A percentile compares a stretch with the other conserved stretches of the same genome.
Conservation (phyloP, 2,329 filamentous ascomycete genomes). For the Fonsecaea nubica region DNA sequence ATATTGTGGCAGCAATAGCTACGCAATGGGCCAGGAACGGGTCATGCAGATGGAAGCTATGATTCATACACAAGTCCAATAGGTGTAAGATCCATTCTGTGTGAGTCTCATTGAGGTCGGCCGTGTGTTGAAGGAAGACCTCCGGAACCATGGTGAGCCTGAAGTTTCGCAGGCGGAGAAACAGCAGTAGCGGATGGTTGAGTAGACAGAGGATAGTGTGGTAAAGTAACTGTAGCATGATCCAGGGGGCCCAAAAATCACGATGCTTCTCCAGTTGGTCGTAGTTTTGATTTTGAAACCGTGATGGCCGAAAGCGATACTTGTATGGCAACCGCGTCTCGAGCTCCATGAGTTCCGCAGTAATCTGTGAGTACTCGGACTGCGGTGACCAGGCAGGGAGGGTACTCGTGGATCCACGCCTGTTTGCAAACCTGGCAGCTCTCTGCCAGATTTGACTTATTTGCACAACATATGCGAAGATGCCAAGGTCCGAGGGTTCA, state of each 20-base stretch:
- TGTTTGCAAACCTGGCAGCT: constrained; percentile 56
- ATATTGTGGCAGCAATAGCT: constrained; percentile 61
- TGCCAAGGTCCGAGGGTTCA: constrained; percentile 43
- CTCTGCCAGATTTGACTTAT: constrained; percentile 58
- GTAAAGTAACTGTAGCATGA: constrained; percentile 61
- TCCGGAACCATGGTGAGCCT: constrained; percentile 58
- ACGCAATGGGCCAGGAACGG: constrained; percentile 59
- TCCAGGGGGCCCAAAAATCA: constrained; percentile 62
- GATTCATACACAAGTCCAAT: constrained; percentile 55
- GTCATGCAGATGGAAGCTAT: constrained; percentile 55
- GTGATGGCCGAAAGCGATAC: constrained; percentile 59
- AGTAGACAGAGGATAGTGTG: constrained; percentile 61
- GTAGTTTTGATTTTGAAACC: constrained; percentile 52
- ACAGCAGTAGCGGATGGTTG: constrained; percentile 62
- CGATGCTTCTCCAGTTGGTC: constrained; percentile 55
- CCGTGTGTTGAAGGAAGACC: constrained; percentile 62
- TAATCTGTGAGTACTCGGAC: constrained; percentile 61
- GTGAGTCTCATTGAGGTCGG: constrained; percentile 59
- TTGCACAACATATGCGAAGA: constrained; percentile 56
- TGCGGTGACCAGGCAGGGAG: constrained; percentile 58
- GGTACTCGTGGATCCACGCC: constrained; percentile 52
- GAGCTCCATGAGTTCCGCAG: constrained; percentile 58
- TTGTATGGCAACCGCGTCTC: constrained; percentile 59
- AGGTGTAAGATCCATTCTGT: constrained; percentile 62
- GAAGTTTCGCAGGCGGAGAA: constrained; percentile 60